phyloP scores from a whole-genome alignment of 176 grass and related monocot species.

The Panicum miliaceum region DNA sequence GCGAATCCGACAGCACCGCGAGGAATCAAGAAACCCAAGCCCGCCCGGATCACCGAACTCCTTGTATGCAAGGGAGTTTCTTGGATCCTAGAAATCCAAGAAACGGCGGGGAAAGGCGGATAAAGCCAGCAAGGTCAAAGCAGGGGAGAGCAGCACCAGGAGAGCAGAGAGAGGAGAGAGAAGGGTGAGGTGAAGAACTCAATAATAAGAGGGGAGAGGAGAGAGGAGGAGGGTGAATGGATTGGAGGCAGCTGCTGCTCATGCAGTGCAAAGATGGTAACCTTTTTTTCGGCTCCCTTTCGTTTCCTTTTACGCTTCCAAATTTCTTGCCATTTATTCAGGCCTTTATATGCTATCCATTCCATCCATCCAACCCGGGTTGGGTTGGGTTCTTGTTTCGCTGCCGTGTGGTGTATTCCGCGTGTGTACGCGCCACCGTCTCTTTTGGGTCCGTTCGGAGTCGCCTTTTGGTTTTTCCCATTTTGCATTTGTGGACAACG shows the following conservation, averaged over 20 bases:
- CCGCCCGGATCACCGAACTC: conserved; percentile 15
- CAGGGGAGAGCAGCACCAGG: conserved; percentile 29
- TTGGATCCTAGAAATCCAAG: conserved; percentile 59
- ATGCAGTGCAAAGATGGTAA: conserved; percentile 59
- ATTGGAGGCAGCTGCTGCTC: background rate
- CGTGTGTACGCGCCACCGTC: background rate
- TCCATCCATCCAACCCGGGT: background rate
- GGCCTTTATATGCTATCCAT: background rate
- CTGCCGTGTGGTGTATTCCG: conserved; percentile 3
- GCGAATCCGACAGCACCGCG: conserved; percentile 1
- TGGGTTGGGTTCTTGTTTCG: background rate
- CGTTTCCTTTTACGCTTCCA: conserved; percentile 42
- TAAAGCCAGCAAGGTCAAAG: conserved; percentile 56
- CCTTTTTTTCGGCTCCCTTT: background rate
- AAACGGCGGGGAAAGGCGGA: conserved; percentile 46
- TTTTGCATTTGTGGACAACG: conserved; percentile 12
- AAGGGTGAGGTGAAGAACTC: conserved; percentile 2
- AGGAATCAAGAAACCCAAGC: conserved; percentile 9
- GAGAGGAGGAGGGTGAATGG: background rate
- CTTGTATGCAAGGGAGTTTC: background rate
- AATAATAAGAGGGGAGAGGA: background rate
- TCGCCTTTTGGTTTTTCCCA: conserved; percentile 20
- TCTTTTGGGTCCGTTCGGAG: background rate
- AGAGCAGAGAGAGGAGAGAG: background rate
- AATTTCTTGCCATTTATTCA: conserved; percentile 50